Percentiles rank a stretch among this genome's conserved stretches.
phyloP scores from a whole-genome alignment of 306 rosid genomes.

The Cucurbita pepo region DNA sequence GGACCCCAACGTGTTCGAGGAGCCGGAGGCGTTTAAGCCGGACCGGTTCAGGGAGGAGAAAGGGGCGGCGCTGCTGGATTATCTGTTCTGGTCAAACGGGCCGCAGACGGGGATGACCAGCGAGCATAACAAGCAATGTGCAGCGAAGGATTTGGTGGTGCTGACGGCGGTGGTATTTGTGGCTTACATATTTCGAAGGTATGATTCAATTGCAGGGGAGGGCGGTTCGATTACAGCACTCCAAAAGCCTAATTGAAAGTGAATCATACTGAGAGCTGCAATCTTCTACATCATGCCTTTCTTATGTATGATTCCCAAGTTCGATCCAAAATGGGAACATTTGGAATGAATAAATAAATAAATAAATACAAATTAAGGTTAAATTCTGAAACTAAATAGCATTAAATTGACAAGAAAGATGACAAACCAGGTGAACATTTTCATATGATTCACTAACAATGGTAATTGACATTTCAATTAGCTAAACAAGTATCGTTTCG shows the following conservation, averaged over 20 bases:
- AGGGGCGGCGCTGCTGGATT: constrained; percentile 34
- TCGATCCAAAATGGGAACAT: neutral
- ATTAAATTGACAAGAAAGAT: neutral
- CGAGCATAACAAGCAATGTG: constrained; percentile 60
- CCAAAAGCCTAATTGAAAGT: constrained; percentile 16
- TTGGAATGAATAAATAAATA: neutral
- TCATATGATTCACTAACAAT: constrained; percentile 22
- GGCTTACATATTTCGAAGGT: constrained; percentile 51
- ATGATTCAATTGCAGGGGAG: constrained; percentile 49
- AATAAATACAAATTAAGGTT: neutral
- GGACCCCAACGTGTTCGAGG: constrained; percentile 43
- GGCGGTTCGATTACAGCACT: constrained; percentile 43
- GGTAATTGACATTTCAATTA: constrained; percentile 9
- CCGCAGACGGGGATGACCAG: constrained; percentile 54
- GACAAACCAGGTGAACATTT: constrained; percentile 12
- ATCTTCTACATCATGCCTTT: neutral
- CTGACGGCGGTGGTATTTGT: constrained; percentile 43
- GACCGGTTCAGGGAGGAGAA: constrained; percentile 51
- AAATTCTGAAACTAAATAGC: no score
- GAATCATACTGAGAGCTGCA: neutral
- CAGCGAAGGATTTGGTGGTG: constrained; percentile 54
- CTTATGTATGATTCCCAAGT: neutral
- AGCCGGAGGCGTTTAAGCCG: constrained; percentile 58
- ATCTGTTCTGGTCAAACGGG: constrained; percentile 86
- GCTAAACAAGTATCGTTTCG: neutral